These are phyloP conservation scores for Fomes fomentarius DNA, from an alignment of 1,284 basidiomycete genomes.

Conservation along the genomic window DNA sequence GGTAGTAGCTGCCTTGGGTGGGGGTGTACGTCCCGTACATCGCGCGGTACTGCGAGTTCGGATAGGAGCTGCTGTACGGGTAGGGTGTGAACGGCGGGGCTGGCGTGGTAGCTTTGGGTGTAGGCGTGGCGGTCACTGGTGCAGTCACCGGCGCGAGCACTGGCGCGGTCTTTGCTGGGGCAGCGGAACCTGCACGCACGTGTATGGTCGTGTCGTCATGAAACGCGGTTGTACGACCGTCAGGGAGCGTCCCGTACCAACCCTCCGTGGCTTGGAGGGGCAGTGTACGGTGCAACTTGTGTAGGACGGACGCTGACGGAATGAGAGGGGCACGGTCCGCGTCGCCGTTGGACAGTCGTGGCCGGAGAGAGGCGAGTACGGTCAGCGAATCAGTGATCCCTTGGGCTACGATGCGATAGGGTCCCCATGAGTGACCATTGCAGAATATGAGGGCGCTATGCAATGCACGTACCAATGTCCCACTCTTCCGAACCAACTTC, in stretches of 20 bases:
- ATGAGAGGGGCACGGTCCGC: conserved; percentile 45
- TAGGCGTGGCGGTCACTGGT: conserved; percentile 18
- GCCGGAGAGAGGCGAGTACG: conserved; percentile 70
- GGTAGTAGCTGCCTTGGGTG: conserved; percentile 31
- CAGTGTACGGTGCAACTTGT: conserved; percentile 68
- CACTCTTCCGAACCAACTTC: conserved; percentile 76
- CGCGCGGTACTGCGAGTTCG: conserved; percentile 31
- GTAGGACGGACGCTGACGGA: conserved; percentile 63
- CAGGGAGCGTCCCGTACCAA: conserved; percentile 77
- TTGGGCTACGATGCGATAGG: conserved; percentile 51
- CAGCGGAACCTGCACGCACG: conserved; percentile 54
- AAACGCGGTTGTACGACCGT: conserved; percentile 57
- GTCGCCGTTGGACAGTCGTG: conserved; percentile 50
- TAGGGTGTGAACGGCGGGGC: conserved; percentile 28
- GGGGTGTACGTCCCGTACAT: conserved; percentile 35
- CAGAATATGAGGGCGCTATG: not conserved
- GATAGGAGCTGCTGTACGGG: conserved; percentile 29
- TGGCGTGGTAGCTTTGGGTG: conserved; percentile 19
- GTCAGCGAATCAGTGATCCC: conserved; percentile 69
- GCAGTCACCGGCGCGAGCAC: conserved; percentile 2
- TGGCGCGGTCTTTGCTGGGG: conserved; percentile 35
- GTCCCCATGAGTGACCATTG: not conserved
- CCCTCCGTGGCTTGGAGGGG: conserved; percentile 60
- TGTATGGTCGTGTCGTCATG: conserved; percentile 71
- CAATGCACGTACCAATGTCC: conserved; percentile 62